Conservation (phyloP, 345 rosid species). For the Heritiera littoralis region DNA sequence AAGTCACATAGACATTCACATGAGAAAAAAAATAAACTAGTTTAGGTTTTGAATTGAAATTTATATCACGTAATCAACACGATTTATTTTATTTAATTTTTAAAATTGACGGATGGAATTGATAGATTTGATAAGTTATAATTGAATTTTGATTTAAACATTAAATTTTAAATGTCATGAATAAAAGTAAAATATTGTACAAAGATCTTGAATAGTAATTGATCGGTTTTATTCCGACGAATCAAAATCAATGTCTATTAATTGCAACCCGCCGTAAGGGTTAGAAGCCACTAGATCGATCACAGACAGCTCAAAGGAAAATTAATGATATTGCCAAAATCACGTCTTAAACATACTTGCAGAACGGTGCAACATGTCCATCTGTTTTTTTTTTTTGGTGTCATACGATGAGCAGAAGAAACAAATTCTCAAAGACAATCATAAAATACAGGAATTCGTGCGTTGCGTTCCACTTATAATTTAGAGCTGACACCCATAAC, state of each 20-base stretch:
- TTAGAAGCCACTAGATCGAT: neutral
- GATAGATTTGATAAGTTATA: too few relatives aligned
- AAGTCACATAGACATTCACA: too few relatives aligned
- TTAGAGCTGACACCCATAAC: slow-evolving; percentile 11
- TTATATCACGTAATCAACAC: too few relatives aligned
- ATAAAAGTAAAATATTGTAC: too few relatives aligned
- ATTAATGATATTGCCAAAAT: neutral
- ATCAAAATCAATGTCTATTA: neutral
- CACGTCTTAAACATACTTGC: neutral
- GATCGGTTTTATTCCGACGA: neutral
- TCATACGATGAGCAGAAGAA: neutral
- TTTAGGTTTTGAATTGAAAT: too few relatives aligned
- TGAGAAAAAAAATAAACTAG: too few relatives aligned
- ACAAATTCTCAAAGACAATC: neutral
- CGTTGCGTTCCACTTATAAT: neutral
- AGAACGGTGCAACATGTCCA: neutral
- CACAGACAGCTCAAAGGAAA: slow-evolving; percentile 7
- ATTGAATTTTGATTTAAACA: too few relatives aligned
- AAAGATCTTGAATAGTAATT: too few relatives aligned
- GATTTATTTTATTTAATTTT: too few relatives aligned
- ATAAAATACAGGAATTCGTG: neutral
- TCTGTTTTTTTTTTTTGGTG: neutral
- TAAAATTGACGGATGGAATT: too few relatives aligned
- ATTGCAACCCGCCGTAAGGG: neutral
- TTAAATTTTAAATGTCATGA: too few relatives aligned